Evolutionary conservation across 2,329 filamentous ascomycete species (phyloP), one percentile per base, ranked within the genome.

Genomic region (Aspergillus calidoustus): DNA sequence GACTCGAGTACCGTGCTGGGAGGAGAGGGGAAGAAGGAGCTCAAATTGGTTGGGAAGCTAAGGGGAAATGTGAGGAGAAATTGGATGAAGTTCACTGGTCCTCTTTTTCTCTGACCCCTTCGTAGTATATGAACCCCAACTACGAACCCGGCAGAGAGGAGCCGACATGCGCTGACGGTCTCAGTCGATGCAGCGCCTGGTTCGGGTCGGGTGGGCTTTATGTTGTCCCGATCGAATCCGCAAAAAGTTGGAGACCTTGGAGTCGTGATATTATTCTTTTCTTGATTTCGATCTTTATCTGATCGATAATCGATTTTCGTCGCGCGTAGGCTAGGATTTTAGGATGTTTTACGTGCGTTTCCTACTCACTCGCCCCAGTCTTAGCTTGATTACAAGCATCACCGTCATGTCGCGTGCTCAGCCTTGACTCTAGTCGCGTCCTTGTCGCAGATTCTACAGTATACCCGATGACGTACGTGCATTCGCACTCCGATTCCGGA

Each of bases 81-180:
- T 53, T 41, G 34, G 30, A 47, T 38, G 19, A 38, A 53, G 50
- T 34, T 59, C 9, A 59, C 57, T 59, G 57, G 57, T 52, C 31
- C 43, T 38, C 17, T 47, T 38, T 38, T n/a, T 15, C 19, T 41
- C 34, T 41, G 34, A 11, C 34, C 34, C 34, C 34, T 41, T 41
- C 34, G 11, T 41, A 9, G 23, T 51, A 51, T 53, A 48, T 38
- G 30, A 57, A 44, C 17, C 22, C 28, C 28, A 19, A 22, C 34
- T 38, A 28, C 19, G 48, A 19, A 61, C 22, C 54, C 59, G 59
- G 59, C 59, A 44, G 30, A 57, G 34, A 52, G 28, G 49, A 61
- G 17, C 59, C 59, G 59, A 56, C 19, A 61, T 61, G 59, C 59
- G 59, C 59, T 61, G 59, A 61, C 48, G 17, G 9, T 41, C 34